Conservation (phyloP, 2,329 filamentous ascomycete species). For the Epichloe aotearoae region DNA sequence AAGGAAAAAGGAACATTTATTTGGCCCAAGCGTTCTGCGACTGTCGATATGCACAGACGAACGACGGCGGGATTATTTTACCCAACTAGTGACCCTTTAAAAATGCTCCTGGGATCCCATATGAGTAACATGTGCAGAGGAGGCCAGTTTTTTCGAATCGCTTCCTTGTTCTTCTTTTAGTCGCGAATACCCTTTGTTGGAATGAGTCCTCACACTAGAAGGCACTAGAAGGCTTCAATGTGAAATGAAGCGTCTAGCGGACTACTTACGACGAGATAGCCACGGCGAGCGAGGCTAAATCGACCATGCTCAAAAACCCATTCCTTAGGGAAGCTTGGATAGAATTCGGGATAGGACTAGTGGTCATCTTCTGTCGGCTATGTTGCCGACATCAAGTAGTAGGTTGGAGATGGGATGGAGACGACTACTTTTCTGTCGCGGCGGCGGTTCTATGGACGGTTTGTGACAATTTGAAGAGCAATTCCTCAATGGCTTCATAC, state of each 20-base stretch:
- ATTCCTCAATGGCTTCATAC: too few relatives aligned
- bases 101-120: not conserved
- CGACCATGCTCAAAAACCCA: not conserved
- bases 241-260: not conserved
- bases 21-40: not conserved
- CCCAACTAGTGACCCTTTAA: not conserved
- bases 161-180: not conserved
- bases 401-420: constrained; percentile 2
- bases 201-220: not conserved
- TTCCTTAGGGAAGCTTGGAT: not conserved
- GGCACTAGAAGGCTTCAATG: not conserved
- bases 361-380: not conserved
- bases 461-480: not conserved
- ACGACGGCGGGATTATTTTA: not conserved
- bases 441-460: constrained; percentile 1
- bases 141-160: not conserved
- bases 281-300: not conserved
- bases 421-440: constrained; percentile 1
- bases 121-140: not conserved
- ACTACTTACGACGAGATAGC: not conserved
- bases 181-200: not conserved
- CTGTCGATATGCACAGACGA: not conserved
- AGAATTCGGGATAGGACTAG: not conserved
- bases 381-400: not conserved
- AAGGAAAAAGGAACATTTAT: not conserved